These are phyloP conservation scores for Naganishia vishniacii DNA, from an alignment of 768 basidiomycete species.

Conservation along the genomic window DNA sequence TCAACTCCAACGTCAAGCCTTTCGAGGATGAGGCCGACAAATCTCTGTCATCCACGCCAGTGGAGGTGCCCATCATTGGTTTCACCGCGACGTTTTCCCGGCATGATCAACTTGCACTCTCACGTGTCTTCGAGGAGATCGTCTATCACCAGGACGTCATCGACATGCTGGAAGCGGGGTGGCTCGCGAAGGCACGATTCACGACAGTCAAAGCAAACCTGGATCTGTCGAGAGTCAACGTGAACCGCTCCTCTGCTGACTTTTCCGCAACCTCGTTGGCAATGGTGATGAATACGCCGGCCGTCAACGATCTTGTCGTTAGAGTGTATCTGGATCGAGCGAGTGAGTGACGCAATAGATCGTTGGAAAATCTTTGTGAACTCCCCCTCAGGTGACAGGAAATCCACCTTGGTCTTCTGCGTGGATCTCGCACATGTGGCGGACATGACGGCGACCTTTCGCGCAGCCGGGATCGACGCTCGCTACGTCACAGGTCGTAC, in stretches of 20 bases:
- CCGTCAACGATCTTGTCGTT: slow-evolving; percentile 71
- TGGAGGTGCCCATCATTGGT: slow-evolving; percentile 70
- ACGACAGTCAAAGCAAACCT: slow-evolving; percentile 74
- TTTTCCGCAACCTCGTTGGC: slow-evolving; percentile 74
- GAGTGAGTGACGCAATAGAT: slow-evolving; percentile 52
- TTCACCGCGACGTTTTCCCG: slow-evolving; percentile 93
- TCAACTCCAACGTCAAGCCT: slow-evolving; percentile 56
- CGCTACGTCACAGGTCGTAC: slow-evolving; percentile 71
- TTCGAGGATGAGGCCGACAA: background rate
- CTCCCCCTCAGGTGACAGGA: slow-evolving; percentile 55
- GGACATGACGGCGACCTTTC: slow-evolving; percentile 67
- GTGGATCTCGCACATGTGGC: slow-evolving; percentile 76
- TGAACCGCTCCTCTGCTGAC: slow-evolving; percentile 69
- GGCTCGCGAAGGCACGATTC: slow-evolving; percentile 82
- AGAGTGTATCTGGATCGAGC: slow-evolving; percentile 81
- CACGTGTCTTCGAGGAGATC: slow-evolving; percentile 80
- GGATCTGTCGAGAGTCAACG: slow-evolving; percentile 61
- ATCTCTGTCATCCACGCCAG: background rate
- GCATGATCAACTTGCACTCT: slow-evolving; percentile 82
- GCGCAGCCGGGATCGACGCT: slow-evolving; percentile 72
- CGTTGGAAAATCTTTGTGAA: background rate
- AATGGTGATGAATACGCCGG: slow-evolving; percentile 70
- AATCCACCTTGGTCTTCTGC: slow-evolving; percentile 88
- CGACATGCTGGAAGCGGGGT: slow-evolving; percentile 86
- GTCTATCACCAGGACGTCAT: slow-evolving; percentile 88